phyloP scores from a whole-genome alignment of 768 basidiomycete species.

The Paxillus ammoniavirescens region DNA sequence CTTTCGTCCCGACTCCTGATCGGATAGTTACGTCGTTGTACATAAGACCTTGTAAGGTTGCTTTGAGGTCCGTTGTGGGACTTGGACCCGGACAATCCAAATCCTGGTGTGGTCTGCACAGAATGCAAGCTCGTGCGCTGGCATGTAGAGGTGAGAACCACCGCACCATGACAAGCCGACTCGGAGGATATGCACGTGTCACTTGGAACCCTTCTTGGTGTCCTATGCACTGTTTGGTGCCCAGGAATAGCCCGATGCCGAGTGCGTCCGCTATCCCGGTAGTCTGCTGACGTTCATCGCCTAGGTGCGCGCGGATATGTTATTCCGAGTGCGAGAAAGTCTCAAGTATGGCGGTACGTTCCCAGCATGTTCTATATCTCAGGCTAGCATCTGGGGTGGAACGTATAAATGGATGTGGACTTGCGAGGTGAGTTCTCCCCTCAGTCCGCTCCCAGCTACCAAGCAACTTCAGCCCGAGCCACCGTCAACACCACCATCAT shows the following conservation, averaged over 20 bases:
- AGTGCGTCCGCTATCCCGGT: neutral
- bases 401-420: conserved; percentile 15
- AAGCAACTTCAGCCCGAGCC: neutral
- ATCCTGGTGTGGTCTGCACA: no score
- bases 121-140: no score
- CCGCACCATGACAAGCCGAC: neutral
- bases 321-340: conserved; percentile 1
- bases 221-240: no score
- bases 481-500: conserved; percentile 8
- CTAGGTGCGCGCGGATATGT: neutral
- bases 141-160: neutral
- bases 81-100: no score
- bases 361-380: neutral
- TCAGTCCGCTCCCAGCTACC: neutral
- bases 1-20: no score
- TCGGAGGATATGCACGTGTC: neutral
- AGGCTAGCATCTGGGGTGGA: neutral
- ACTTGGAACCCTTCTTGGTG: neutral
- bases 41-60: no score
- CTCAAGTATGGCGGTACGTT: neutral
- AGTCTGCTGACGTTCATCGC: conserved; percentile 5
- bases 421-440: neutral
- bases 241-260: neutral
- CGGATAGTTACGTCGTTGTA: no score
- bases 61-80: no score